These are phyloP conservation scores for Boletellus emodensis DNA, from an alignment of 768 basidiomycete species.

Conservation along the genomic window DNA sequence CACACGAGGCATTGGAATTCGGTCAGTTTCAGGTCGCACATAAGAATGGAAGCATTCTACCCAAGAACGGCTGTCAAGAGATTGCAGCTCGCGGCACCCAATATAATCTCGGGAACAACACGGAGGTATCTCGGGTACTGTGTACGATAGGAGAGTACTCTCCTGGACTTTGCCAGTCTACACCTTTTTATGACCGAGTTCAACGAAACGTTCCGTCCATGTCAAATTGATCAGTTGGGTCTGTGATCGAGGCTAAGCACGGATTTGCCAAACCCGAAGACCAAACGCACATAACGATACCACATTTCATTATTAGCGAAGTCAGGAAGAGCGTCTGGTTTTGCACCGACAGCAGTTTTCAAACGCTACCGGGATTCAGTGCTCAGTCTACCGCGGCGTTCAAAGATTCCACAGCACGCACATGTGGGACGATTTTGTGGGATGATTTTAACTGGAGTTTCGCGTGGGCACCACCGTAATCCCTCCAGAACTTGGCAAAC, in stretches of 20 bases:
- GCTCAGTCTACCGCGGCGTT: not conserved
- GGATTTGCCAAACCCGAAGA: not conserved
- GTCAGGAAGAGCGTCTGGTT: constrained; percentile 28
- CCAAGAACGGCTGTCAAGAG: not conserved
- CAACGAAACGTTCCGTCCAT: constrained; percentile 28
- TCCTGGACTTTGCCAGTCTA: not conserved
- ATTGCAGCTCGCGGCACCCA: not conserved
- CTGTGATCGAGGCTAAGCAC: constrained; percentile 1
- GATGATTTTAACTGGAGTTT: constrained; percentile 21
- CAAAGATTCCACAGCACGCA: constrained; percentile 19
- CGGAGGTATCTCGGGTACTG: not conserved
- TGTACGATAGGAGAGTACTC: not conserved
- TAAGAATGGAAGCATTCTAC: constrained; percentile 1
- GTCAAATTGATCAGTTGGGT: constrained; percentile 17
- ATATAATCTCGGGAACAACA: not conserved
- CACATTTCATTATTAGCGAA: constrained; percentile 33
- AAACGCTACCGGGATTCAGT: constrained; percentile 29
- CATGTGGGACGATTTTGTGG: constrained; percentile 39
- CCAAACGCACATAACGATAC: constrained; percentile 30
- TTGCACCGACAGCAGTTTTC: constrained; percentile 24
- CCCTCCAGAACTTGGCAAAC: constrained; percentile 34
- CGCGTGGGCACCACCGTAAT: constrained; percentile 21
- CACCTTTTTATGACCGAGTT: constrained; percentile 12
- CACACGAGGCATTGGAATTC: not conserved
- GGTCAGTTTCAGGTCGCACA: not conserved